Evolutionary conservation across 371 early-diverging fungal genomes (phyloP), one percentile per base, ranked within the genome.

Genomic region (Apophysomyces ossiformis): DNA sequence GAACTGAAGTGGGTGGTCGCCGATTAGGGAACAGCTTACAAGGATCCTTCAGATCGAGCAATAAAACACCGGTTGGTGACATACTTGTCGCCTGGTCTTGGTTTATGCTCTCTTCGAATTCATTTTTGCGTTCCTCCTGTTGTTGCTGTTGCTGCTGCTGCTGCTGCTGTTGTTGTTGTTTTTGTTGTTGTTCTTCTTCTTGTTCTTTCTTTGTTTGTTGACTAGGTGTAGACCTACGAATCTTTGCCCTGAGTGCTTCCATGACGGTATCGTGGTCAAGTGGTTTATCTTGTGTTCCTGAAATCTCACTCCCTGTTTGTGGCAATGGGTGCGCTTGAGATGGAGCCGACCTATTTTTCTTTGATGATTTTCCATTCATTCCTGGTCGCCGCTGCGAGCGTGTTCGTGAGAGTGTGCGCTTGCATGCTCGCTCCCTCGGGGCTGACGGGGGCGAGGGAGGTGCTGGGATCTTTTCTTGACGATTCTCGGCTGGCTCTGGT

Each of bases 1-100:
- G 72, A 11, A 77, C 73, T 15, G 74, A 69, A 15, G 60, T 37
- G 7, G 69, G 58, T 26, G 63, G 36, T 37, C 59, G 43, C 21
- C 66, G 56, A 5, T 65, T 45, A 37, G 79, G 75, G 50, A 77
- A 77, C 5, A 68, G 58, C 44, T 71, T 73, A 18, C 73, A 71
- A 26, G 78, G 78, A 36, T 81, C 75, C 43, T 81, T 81, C 11
- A 81, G 61, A 58, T 81, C 81, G 12, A 81, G 66, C 12, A 81
- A 63, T n/a, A 81, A 58, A 7, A 81, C 74, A 37, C 81, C 81
- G 4, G 75, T 67, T 35, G 77, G 81, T 26, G 81, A 81, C 81
- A 77, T 77, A 43, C 68, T 72, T 13, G 66, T 43, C 2, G 63
- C 45, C 56, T 71, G 66, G 37, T 78, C 69, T 41, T 64, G 67